Evolutionary conservation across 176 grass and related monocot species (phyloP), one percentile per base, ranked within the genome.

Genomic region (Carex parvula): DNA sequence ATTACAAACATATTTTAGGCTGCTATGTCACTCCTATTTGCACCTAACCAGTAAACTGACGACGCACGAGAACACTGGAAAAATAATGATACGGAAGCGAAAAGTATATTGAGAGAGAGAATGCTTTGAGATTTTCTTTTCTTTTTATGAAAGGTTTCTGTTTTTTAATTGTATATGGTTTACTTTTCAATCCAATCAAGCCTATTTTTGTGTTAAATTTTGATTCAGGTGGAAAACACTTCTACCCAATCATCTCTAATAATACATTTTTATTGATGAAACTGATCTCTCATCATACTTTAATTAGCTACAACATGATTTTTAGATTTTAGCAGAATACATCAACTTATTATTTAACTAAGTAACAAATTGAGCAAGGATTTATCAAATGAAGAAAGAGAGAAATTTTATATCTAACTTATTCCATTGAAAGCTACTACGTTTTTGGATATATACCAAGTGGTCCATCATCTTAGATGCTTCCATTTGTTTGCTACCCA

Each of bases 1-100:
- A 42, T 42, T 42, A 6, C 42, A 46, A 46, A 46, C 42, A 9
- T 46, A 46, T 8, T 8, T 55, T 30, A 24, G 29, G 73, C 50
- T 77, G 50, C 73, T 77, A 55, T 13, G 24, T 56, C 22, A 5
- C 70, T 56, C 73, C 24, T 17, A 30, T 77, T 77, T 77, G 73
- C 73, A 77, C 73, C 73, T 18, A 17, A 33, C 15, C 0, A 3
- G 14, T 67, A 16, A 32, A 65, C 10, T 35, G 3, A 66, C 0
- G 6, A 9, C 1, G 60, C 60, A 61, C 7, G 22, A 21, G n/a
- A 8, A 10, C 20, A 22, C 8, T 62, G 0, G 24, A 9, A 62
- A 62, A 21, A 62, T 22, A 62, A 62, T 6, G 20, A 60, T 62
- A 24, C 26, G 16, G 6, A 60, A 59, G 17, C 0, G 20, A 21